Evolutionary conservation across 2,329 filamentous ascomycete species (phyloP).

Genomic region (Trichoderma polysporum): DNA sequence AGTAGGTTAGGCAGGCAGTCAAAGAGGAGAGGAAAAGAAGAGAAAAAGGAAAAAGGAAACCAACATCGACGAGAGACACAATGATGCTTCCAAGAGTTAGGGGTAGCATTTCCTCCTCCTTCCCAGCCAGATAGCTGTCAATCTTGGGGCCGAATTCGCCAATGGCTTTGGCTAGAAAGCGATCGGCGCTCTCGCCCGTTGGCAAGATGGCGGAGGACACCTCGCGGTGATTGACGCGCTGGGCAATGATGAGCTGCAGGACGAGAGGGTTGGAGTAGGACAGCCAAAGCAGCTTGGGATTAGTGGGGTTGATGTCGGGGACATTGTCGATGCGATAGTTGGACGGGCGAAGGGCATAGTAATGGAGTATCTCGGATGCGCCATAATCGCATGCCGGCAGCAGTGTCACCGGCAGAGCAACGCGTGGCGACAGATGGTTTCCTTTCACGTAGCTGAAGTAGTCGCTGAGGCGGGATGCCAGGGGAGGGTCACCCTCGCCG

Average conservation of each 20-base stretch:
- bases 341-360: slow-evolving; percentile 45
- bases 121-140: slow-evolving; percentile 35
- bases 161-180: slow-evolving; percentile 39
- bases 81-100: slow-evolving; percentile 46
- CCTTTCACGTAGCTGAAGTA: not conserved
- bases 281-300: slow-evolving; percentile 46
- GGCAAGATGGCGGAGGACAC: slow-evolving; percentile 31
- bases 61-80: slow-evolving; percentile 48
- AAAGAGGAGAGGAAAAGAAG: not conserved
- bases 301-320: slow-evolving; percentile 46
- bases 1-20: not conserved
- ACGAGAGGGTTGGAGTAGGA: slow-evolving; percentile 47
- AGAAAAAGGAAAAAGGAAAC: slow-evolving; percentile 3
- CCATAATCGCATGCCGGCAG: slow-evolving; percentile 34
- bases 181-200: slow-evolving; percentile 34
- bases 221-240: slow-evolving; percentile 42
- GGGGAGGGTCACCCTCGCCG: not conserved
- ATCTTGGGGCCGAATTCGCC: slow-evolving; percentile 38
- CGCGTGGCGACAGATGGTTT: not conserved
- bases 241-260: slow-evolving; percentile 47
- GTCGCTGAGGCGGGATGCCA: not conserved
- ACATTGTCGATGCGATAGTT: slow-evolving; percentile 50
- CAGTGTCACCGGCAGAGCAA: slow-evolving; percentile 31
- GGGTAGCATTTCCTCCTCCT: slow-evolving; percentile 38
- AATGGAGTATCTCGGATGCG: slow-evolving; percentile 46